Evolutionary conservation across 305 asterid species (phyloP), one percentile per base, ranked within the genome.

Genomic region (Fraxinus paxiana): DNA sequence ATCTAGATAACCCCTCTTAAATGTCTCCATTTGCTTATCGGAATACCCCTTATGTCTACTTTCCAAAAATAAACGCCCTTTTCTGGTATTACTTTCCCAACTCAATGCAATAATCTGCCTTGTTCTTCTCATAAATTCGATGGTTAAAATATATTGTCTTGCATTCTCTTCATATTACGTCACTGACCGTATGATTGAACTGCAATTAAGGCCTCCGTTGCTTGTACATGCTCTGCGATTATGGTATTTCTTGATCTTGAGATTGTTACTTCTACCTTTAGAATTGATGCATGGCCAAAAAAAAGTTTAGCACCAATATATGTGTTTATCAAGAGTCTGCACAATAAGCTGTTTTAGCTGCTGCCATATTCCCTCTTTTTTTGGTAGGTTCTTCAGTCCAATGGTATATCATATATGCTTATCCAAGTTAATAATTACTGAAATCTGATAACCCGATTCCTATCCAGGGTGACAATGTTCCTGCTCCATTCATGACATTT

Each of bases 401-500:
- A 35, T 54, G 17, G 18, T 26, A 26, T n/a, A n/a, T n/a, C n/a
- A n/a, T n/a, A n/a, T 28, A 31, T 70, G 20, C 54, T 71, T 70
- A 61, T 7, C 82, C 22, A 41, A 41, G 73, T 72, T 73, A 6
- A 28, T 77, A 77, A 73, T 48, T 76, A 38, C 70, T 70, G 61
- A 83, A 9, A 13, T 26, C 81, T 81, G 82, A 82, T 76, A 22
- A 31, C 71, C n/a, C 48, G 71, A 54, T 82, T 80, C 26, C 84
- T 82, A 71, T 81, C 59, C 85, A 95, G 98, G 98, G 98, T 9
- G 97, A 92, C 83, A 88, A 93, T 85, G 92, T 95, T 82, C 98
- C 98, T 70, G 88, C 94, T 84, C 98, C 98, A 78, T 95, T 89
- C 82, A 95, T 92, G 93, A 90, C 98, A 30, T 95, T 95, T 87